These are phyloP conservation scores for Saccharomycopsis crataegensis DNA, from an alignment of 1,139 yeast species.

Conservation along the genomic window DNA sequence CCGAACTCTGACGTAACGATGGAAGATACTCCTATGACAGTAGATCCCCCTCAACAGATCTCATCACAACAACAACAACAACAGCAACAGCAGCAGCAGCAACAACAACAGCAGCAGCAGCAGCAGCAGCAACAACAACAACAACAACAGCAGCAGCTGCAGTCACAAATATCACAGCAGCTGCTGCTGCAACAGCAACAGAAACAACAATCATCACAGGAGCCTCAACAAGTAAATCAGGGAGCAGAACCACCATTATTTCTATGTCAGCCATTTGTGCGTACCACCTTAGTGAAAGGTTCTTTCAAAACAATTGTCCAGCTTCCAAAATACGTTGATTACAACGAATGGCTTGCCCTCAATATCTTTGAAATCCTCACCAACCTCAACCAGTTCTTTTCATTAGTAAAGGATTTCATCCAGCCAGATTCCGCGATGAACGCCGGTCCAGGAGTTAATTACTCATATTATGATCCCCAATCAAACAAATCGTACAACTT, in stretches of 20 bases:
- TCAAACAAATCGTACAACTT: conserved; percentile 70
- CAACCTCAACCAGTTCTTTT: conserved; percentile 80
- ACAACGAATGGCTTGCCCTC: conserved; percentile 92
- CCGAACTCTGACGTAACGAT: conserved; percentile 4
- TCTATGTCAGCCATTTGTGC: conserved; percentile 86
- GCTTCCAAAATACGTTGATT: conserved; percentile 88
- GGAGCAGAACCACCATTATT: conserved; percentile 47
- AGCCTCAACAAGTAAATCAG: background rate
- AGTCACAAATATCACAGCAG: conserved; percentile 10
- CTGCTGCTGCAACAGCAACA: conserved; percentile 18
- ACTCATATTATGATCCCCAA: conserved; percentile 80
- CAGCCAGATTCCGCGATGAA: conserved; percentile 90
- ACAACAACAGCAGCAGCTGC: conserved; percentile 15
- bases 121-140: conserved; percentile 8
- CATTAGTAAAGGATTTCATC: conserved; percentile 79
- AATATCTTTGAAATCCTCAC: conserved; percentile 87
- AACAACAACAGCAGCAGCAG: conserved; percentile 7
- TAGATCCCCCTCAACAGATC: conserved; percentile 10
- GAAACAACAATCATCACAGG: conserved; percentile 5
- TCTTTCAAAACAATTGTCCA: conserved; percentile 93
- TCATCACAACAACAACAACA: conserved; percentile 12
- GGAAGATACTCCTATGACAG: background rate
- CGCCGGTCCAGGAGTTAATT: conserved; percentile 90
- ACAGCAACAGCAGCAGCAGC: conserved; percentile 5
- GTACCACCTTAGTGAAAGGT: conserved; percentile 95